Conservation (phyloP, 2,329 filamentous ascomycete species). For the Claviceps pazoutovae region DNA sequence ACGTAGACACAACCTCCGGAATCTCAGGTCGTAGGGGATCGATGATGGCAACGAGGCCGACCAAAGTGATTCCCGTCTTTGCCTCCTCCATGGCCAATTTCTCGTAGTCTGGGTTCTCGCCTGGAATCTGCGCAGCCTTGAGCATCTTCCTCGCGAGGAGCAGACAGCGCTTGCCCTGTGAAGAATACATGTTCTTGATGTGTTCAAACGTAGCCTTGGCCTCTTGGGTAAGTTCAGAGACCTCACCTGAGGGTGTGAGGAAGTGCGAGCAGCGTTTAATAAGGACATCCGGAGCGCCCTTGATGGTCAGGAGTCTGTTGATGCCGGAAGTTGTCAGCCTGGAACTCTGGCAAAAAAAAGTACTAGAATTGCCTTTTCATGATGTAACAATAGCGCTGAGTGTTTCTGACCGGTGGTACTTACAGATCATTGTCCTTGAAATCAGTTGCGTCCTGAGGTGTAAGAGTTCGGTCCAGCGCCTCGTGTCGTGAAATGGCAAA, state of each 20-base stretch:
- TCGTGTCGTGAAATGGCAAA: constrained; percentile 31
- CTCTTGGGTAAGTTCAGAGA: constrained; percentile 32
- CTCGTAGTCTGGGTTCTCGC: constrained; percentile 30
- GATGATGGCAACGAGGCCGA: constrained; percentile 64
- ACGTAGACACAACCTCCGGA: constrained; percentile 47
- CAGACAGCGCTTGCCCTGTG: constrained; percentile 53
- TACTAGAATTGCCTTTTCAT: neutral
- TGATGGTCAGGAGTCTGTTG: constrained; percentile 53
- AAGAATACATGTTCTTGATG: constrained; percentile 55
- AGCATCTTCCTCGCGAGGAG: constrained; percentile 49
- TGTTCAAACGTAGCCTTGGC: constrained; percentile 35
- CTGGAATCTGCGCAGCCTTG: constrained; percentile 22
- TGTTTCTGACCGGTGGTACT: constrained; percentile 6
- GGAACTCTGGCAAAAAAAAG: neutral
- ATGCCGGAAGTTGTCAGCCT: neutral
- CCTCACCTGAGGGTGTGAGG: constrained; percentile 39
- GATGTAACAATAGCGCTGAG: too few relatives aligned
- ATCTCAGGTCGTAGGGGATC: constrained; percentile 67
- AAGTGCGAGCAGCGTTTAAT: constrained; percentile 48
- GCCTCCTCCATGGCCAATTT: constrained; percentile 41
- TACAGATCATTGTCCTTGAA: constrained; percentile 25
- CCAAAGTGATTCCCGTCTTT: constrained; percentile 47
- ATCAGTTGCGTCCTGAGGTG: constrained; percentile 17
- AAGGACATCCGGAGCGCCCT: constrained; percentile 64
- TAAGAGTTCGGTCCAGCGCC: constrained; percentile 22